phyloP scores from a whole-genome alignment of 2,329 filamentous ascomycete species.

The Aspergillus luchuensis region DNA sequence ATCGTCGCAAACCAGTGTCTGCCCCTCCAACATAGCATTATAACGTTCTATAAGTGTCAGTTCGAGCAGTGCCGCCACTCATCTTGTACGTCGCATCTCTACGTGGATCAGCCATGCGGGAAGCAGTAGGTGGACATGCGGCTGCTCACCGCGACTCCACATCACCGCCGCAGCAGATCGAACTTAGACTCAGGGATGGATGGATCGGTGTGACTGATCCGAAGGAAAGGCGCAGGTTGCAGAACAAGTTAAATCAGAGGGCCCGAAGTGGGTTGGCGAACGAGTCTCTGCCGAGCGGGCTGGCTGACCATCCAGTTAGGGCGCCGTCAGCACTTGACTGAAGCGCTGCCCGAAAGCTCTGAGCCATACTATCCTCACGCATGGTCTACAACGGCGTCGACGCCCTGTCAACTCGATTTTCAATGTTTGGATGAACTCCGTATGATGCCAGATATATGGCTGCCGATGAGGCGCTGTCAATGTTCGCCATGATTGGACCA shows the following conservation, averaged over 20 bases:
- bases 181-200: background rate
- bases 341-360: background rate
- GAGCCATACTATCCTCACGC: background rate
- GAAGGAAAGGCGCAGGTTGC: slow-evolving; percentile 17
- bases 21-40: background rate
- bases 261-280: slow-evolving; percentile 18
- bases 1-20: background rate
- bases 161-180: background rate
- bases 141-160: background rate
- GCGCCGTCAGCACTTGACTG: background rate
- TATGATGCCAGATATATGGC: slow-evolving; percentile 1
- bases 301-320: background rate
- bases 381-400: background rate
- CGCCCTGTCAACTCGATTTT: background rate
- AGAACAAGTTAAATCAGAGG: slow-evolving; percentile 26
- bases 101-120: background rate
- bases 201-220: slow-evolving; percentile 17
- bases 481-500: background rate
- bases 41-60: background rate
- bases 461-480: slow-evolving; percentile 7
- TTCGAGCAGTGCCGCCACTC: background rate
- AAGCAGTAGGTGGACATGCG: background rate
- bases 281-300: background rate
- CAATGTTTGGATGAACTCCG: background rate
- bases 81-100: background rate